Conservation (phyloP, 2,329 filamentous ascomycete genomes). For the Aspergillus sp. region DNA sequence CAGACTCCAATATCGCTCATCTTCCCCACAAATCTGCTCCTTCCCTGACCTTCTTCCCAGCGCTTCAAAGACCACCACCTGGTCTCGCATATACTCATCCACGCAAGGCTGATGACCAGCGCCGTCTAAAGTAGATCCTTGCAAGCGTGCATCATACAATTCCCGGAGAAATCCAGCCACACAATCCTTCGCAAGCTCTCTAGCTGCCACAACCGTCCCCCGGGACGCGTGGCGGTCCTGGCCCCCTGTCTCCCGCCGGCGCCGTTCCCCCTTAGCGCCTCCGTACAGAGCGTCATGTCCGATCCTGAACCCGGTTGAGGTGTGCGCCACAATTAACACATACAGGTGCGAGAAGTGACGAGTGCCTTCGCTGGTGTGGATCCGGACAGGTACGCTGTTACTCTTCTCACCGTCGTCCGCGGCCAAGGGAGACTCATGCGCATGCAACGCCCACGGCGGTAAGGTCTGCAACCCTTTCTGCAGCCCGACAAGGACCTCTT, state of each 20-base stretch:
- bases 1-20: conserved; percentile 34
- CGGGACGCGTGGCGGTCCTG: neutral
- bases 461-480: conserved; percentile 15
- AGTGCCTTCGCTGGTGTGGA: conserved; percentile 42
- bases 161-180: conserved; percentile 46
- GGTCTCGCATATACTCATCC: conserved; percentile 57
- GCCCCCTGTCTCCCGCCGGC: conserved; percentile 6
- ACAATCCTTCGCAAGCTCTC: conserved; percentile 43
- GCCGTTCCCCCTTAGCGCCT: conserved; percentile 15
- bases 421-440: too few species aligned
- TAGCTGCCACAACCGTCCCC: conserved; percentile 21
- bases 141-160: conserved; percentile 35
- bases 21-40: conserved; percentile 19
- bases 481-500: conserved; percentile 15
- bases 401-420: neutral
- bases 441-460: conserved; percentile 13
- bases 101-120: conserved; percentile 41
- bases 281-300: conserved; percentile 52
- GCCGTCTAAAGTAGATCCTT: neutral
- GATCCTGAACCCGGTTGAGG: conserved; percentile 46
- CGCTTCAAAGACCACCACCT: conserved; percentile 59
- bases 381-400: conserved; percentile 20
- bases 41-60: conserved; percentile 37
- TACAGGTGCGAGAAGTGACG: conserved; percentile 48
- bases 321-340: conserved; percentile 55